phyloP scores from a whole-genome alignment of 2,329 filamentous ascomycete species.

The Coleophoma crateriformis region DNA sequence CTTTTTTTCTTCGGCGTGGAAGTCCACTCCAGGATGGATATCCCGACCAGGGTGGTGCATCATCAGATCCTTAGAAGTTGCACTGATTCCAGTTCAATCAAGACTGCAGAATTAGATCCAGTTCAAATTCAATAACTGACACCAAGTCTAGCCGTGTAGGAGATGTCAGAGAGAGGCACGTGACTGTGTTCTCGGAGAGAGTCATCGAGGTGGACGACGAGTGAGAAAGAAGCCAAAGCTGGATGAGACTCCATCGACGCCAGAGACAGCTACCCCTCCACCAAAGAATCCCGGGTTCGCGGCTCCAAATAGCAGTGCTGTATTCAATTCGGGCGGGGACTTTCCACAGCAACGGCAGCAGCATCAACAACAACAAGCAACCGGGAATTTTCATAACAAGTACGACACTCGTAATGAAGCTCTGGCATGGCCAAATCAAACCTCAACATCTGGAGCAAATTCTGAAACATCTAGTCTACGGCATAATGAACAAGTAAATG shows the following conservation, averaged over 20 bases:
- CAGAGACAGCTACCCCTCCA: slow-evolving; percentile 1
- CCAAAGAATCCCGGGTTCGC: slow-evolving; percentile 1
- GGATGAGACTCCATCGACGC: slow-evolving; percentile 9
- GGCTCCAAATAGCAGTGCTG: slow-evolving; percentile 2
- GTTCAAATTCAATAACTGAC: no score
- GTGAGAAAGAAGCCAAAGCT: slow-evolving; percentile 24
- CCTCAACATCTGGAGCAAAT: slow-evolving; percentile 7
- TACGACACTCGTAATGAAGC: slow-evolving; percentile 12
- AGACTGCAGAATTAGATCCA: neutral
- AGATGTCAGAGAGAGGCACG: slow-evolving; percentile 25
- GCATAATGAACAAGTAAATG: slow-evolving; percentile 15
- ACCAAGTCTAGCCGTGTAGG: slow-evolving; percentile 20
- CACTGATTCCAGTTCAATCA: no score
- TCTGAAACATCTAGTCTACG: slow-evolving; percentile 11
- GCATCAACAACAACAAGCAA: slow-evolving; percentile 1
- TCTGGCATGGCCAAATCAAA: slow-evolving; percentile 12
- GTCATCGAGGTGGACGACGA: slow-evolving; percentile 25
- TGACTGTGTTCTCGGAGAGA: slow-evolving; percentile 25
- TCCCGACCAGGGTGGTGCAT: no score
- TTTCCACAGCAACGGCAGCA: neutral
- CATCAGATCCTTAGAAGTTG: no score
- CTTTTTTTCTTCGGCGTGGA: no score
- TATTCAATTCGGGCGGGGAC: slow-evolving; percentile 7
- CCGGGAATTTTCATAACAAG: slow-evolving; percentile 8
- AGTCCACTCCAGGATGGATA: no score